Percentiles rank a stretch among this genome's conserved stretches.
phyloP scores from a whole-genome alignment of 2,329 filamentous ascomycete species.

The Verticillium nonalfalfae region DNA sequence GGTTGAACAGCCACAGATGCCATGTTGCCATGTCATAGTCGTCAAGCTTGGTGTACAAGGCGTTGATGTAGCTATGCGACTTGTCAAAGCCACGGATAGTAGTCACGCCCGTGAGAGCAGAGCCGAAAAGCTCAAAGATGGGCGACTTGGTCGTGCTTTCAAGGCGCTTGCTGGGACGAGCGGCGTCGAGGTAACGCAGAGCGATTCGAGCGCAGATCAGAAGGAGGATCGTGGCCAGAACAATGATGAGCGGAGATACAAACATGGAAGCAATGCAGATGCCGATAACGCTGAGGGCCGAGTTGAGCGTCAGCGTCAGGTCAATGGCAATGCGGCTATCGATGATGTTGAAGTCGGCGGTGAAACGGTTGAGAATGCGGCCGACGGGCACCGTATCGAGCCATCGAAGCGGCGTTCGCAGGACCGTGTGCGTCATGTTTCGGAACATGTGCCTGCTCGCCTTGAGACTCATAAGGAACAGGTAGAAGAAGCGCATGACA shows the following conservation, averaged over 20 bases:
- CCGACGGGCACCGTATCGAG: constrained; percentile 75
- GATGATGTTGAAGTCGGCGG: constrained; percentile 68
- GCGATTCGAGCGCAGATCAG: constrained; percentile 52
- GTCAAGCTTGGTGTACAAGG: constrained; percentile 67
- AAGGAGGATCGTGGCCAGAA: constrained; percentile 54
- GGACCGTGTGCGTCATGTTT: constrained; percentile 57
- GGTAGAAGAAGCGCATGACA: constrained; percentile 55
- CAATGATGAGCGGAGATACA: constrained; percentile 60
- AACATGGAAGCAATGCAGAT: constrained; percentile 62
- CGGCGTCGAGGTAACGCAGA: constrained; percentile 58
- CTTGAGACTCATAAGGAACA: constrained; percentile 58
- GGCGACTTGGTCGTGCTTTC: constrained; percentile 74
- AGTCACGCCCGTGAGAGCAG: constrained; percentile 63
- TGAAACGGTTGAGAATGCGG: constrained; percentile 72
- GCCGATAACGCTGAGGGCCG: constrained; percentile 56
- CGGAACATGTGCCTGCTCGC: constrained; percentile 66
- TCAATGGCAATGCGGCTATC: constrained; percentile 62
- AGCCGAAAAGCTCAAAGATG: constrained; percentile 74
- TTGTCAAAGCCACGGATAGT: constrained; percentile 75
- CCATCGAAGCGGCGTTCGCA: constrained; percentile 71
- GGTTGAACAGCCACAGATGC: constrained; percentile 66
- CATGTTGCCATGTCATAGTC: constrained; percentile 59
- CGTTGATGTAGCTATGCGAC: constrained; percentile 55
- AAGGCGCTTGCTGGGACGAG: constrained; percentile 69
- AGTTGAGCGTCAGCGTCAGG: constrained; percentile 52